Base-by-base conservation (phyloP, 192 early-diverging fungal species). In the Coemansia aciculifera region DNA sequence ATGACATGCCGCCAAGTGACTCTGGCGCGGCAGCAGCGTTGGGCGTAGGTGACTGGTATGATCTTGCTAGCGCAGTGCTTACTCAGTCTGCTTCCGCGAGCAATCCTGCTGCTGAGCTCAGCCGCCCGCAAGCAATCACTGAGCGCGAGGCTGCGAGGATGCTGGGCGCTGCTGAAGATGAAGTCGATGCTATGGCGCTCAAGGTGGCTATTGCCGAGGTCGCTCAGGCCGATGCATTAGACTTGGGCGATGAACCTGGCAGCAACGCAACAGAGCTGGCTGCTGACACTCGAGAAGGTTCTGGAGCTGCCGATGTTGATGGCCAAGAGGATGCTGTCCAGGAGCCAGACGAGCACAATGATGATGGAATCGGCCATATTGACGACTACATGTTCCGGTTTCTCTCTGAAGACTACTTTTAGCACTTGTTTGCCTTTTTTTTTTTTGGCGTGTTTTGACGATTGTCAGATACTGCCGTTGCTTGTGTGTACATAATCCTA, bases 371-470 rank as follows among this genome's bases (percentile, higher is more conserved):
- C 32, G 87, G 86, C 9, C 89, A 90, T 69, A 86, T 92, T 31
- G 91, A 92, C 66, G 85, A 90, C 71, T 92, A 90, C 42, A 90
- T 90, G 88, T 66, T 89, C 27, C 84, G 89, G 27, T 89, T 89
- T 43, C 46, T 81, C 67, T 59, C 54, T 11, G 51, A 52, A 29
- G 51, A 57, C 54, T 34, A 57, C 51, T 21, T 39, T 24, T 54
- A n/a, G 62, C 24, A 38, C 19, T 7, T 42, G 23, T 29, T 39
- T 29, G 27, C 1, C 32, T 21, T 6, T 29, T 29, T 52, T 24
- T 48, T 48, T n/a, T 49, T 10, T 15, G 42, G 42, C 4, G 9
- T 44, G 42, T 44, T 4, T 21, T n/a, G 46, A 9, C 46, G n/a
- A 48, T 48, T 48, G 59, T 40, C 39, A 49, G 12, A 63, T 46